phyloP scores from a whole-genome alignment of 345 rosid species.

The Syzygium jambos region DNA sequence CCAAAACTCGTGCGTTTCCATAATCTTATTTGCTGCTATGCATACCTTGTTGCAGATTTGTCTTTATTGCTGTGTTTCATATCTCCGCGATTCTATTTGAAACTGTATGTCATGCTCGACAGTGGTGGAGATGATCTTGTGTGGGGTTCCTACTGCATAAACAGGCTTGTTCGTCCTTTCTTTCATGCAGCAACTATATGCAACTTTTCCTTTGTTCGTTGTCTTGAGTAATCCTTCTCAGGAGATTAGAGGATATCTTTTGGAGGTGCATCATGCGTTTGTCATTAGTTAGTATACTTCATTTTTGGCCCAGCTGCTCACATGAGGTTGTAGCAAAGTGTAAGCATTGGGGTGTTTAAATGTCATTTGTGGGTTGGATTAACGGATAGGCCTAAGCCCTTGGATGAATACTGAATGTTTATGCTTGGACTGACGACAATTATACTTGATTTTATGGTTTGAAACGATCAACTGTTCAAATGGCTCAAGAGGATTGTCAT shows the following conservation, averaged over 20 bases:
- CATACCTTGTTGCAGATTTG: neutral
- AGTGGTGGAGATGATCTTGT: neutral
- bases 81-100: neutral
- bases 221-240: neutral
- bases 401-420: neutral
- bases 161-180: neutral
- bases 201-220: neutral
- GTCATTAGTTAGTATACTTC: neutral
- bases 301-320: neutral
- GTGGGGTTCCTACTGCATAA: neutral
- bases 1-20: neutral
- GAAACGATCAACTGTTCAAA: neutral
- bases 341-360: neutral
- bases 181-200: neutral
- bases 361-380: neutral
- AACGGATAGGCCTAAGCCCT: neutral
- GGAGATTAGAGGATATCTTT: neutral
- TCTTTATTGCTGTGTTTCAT: neutral
- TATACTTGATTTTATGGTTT: neutral
- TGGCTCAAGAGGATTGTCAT: neutral
- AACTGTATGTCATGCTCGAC: neutral
- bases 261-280: neutral
- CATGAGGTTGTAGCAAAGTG: neutral
- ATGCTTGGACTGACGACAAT: neutral
- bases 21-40: neutral